Base-by-base conservation (phyloP, 2,329 filamentous ascomycete species). In the Magnaporthiopsis rhizophila region DNA sequence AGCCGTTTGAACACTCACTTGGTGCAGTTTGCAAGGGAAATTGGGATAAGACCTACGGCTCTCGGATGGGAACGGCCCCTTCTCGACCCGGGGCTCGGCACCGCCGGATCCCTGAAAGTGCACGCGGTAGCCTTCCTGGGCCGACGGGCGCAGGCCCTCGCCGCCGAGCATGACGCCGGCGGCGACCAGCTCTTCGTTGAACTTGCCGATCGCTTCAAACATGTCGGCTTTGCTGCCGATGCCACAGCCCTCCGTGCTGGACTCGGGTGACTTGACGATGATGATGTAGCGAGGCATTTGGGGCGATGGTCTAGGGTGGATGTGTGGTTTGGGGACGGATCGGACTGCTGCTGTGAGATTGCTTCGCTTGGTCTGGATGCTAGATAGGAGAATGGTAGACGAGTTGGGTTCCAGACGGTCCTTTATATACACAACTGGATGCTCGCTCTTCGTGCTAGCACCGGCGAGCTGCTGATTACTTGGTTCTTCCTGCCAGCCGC, bases 91-190 rank as follows among this genome's bases (percentile, higher is more conserved):
- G 2, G 68, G 66, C 24, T 63, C 58, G 9, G 65, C 65, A 8
- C 21, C 45, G 3, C 12, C 8, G 1, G 64, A 65, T 12, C 65
- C 60, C 12, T 67, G 68, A 63, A 72, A 75, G 3, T 64, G 68
- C 60, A 75, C 59, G 32, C 71, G 71, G 58, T 71, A 72, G 62
- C 71, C 67, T 3, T 60, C 58, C 24, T 71, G 69, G 8, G 70
- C 66, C 0, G 71, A 72, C 12, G 69, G 67, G 3, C 64, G 67
- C 45, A 75, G 67, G 56, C 69, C 73, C 6, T 72, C 71, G 0
- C 65, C 72, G 26, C 66, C 66, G 59, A 75, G 65, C 30, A 74
- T 68, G 56, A 73, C 30, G 58, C 58, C 58, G 13, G 58, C 30
- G 58, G 28, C 58, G 15, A 24, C 15, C 7, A 60, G 21, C 28